Conservation (phyloP, 2,329 filamentous ascomycete genomes). For the Diaporthe citri region DNA sequence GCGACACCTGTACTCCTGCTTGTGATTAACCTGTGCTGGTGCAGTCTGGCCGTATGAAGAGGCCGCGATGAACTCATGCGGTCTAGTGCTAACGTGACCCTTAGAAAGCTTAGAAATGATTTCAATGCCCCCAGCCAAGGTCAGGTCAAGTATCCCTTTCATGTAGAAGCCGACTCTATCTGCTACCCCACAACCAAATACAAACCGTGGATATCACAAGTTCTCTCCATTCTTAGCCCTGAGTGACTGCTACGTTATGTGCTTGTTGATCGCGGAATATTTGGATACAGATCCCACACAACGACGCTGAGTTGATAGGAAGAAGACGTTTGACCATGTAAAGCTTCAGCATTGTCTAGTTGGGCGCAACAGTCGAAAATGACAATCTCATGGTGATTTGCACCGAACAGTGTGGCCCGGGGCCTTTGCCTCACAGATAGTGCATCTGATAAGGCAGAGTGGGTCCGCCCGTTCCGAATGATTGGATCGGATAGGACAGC, state of each 20-base stretch:
- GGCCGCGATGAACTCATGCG: neutral
- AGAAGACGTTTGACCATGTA: no score
- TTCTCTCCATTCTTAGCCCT: neutral
- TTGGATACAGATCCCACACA: neutral
- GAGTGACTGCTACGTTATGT: neutral
- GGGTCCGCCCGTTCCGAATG: neutral
- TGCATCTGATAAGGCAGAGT: conserved; percentile 16
- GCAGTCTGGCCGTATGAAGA: neutral
- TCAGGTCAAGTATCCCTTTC: neutral
- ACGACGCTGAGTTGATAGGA: no score
- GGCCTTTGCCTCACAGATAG: neutral
- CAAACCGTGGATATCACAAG: neutral
- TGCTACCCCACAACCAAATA: neutral
- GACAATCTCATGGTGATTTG: neutral
- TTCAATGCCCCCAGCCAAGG: neutral
- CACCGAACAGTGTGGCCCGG: neutral
- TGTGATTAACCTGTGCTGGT: conserved; percentile 33
- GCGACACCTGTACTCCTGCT: conserved; percentile 36
- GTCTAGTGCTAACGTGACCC: neutral
- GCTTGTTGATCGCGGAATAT: neutral
- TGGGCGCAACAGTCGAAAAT: neutral
- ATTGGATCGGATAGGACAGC: conserved; percentile 5
- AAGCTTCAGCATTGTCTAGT: neutral
- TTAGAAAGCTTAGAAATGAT: neutral
- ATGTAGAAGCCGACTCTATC: neutral